These are phyloP conservation scores for Starmerella tilneyi DNA, from an alignment of 805 yeast species.

Conservation along the genomic window DNA sequence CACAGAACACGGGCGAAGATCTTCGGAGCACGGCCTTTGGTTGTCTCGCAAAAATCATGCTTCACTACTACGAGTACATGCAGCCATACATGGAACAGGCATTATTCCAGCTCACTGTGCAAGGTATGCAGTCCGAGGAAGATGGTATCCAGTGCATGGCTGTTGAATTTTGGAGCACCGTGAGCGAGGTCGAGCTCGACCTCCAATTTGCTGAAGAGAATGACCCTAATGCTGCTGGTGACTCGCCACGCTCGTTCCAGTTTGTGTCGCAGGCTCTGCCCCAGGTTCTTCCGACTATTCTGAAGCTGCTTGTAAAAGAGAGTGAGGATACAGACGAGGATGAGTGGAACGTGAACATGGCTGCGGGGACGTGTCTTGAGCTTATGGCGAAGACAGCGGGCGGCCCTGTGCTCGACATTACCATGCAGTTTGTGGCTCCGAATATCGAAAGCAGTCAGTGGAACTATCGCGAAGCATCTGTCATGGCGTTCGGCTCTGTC, in stretches of 20 bases:
- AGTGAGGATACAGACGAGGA: conserved; percentile 87
- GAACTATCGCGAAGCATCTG: conserved; percentile 93
- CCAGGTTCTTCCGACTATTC: conserved; percentile 79
- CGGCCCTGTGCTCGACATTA: conserved; percentile 73
- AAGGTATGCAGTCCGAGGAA: conserved; percentile 78
- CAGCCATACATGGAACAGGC: conserved; percentile 96
- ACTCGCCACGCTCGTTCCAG: conserved; percentile 47
- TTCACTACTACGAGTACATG: conserved; percentile 80
- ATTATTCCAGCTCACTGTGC: conserved; percentile 73
- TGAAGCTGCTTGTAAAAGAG: conserved; percentile 71
- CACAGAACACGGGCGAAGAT: conserved; percentile 75
- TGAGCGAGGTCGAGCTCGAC: conserved; percentile 94
- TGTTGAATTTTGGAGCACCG: conserved; percentile 97
- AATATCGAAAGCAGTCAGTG: conserved; percentile 55
- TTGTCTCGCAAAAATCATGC: conserved; percentile 85
- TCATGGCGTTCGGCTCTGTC: conserved; percentile 97
- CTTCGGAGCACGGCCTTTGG: conserved; percentile 93
- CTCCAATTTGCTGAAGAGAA: conserved; percentile 45
- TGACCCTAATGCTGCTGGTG: conserved; percentile 24
- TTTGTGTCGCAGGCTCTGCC: conserved; percentile 77
- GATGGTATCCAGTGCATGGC: conserved; percentile 95
- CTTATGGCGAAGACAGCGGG: conserved; percentile 87
- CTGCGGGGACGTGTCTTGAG: conserved; percentile 95
- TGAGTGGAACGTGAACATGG: conserved; percentile 97
- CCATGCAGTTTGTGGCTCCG: conserved; percentile 69